Base-by-base conservation (phyloP, 352 stramenopile genomes). In the Phytophthora sp. region DNA sequence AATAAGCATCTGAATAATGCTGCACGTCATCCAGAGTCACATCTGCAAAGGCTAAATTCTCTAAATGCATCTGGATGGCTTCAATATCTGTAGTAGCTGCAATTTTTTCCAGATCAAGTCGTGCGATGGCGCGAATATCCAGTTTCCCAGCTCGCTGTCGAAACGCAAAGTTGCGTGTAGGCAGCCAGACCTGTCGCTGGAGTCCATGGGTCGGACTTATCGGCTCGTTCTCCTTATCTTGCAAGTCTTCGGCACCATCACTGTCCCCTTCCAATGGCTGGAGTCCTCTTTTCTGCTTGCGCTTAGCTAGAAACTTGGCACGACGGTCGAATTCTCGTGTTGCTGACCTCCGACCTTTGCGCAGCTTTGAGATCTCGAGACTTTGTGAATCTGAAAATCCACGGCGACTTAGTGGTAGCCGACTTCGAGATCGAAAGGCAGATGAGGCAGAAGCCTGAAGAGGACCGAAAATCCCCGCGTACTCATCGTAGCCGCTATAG, bases 1-100 rank as follows among this genome's bases (percentile, higher is more conserved):
- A 95, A 57, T 95, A 93, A 13, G 78, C 74, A 51, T 95, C 86
- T 15, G 86, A 95, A 57, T 91, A 95, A 29, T 92, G 82, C 65
- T 95, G 77, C 8, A 95, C 83, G 30, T 95, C 86, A 13, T 95
- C 84, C 26, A 93, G 46, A 7, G 86, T 93, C 21, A 95, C 82
- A 54, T 95, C 86, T 13, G 86, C 80, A 62, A 95, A 95, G 2
- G 83, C 75, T 26, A 95, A 33, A 67, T 95, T 95, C 56, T 95
- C 86, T 33, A 95, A 26, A 57, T 93, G 84, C 4, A 67, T 72
- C 69, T 94, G 86, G 45, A 92, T 89, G 11, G 71, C 75, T 63
- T 88, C 86, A 12, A 95, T 75, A 30, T 95, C 86, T 3, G 86
- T 95, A 26, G 81, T 91, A 7, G 79, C 77, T 42, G 88, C 76